A percentile compares a stretch with the other conserved stretches of the same genome.
Conservation (phyloP, 202 grass and related monocot species). For the Schoenoplectus triqueter region DNA sequence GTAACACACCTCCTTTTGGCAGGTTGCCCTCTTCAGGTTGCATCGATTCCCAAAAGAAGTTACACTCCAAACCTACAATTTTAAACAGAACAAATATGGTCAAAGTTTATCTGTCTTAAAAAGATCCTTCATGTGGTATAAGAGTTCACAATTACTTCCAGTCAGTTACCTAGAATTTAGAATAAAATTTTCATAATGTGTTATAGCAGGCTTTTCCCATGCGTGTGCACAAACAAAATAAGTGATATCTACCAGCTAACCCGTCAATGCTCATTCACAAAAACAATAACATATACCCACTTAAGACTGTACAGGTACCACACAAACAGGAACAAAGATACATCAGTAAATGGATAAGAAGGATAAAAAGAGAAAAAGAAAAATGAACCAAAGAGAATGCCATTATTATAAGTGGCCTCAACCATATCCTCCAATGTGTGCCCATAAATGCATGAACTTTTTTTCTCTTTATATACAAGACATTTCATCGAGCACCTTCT, state of each 20-base stretch:
- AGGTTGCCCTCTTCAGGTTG: conserved; percentile 70
- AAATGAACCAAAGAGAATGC: conserved; percentile 6
- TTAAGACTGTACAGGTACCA: too few relatives aligned
- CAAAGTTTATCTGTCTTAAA: background rate
- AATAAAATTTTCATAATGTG: too few relatives aligned
- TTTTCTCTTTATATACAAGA: conserved; percentile 47
- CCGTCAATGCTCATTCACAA: too few relatives aligned
- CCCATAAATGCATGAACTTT: conserved; percentile 41
- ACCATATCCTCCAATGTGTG: conserved; percentile 55
- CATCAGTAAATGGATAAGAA: background rate
- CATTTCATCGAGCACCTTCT: too few relatives aligned
- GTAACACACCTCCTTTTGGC: conserved; percentile 60
- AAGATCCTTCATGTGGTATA: background rate
- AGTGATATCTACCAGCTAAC: too few relatives aligned
- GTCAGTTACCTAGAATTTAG: background rate
- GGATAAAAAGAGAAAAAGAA: background rate
- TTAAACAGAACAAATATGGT: conserved; percentile 7
- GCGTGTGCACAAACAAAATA: too few relatives aligned
- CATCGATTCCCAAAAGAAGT: conserved; percentile 98
- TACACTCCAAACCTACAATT: conserved; percentile 82
- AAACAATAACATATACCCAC: too few relatives aligned
- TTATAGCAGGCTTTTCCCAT: background rate
- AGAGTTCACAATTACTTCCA: background rate
- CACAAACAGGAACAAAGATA: too few relatives aligned
- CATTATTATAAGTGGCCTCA: too few relatives aligned